Conservation (phyloP, 805 yeast genomes). For the Monosporozyma unispora region DNA sequence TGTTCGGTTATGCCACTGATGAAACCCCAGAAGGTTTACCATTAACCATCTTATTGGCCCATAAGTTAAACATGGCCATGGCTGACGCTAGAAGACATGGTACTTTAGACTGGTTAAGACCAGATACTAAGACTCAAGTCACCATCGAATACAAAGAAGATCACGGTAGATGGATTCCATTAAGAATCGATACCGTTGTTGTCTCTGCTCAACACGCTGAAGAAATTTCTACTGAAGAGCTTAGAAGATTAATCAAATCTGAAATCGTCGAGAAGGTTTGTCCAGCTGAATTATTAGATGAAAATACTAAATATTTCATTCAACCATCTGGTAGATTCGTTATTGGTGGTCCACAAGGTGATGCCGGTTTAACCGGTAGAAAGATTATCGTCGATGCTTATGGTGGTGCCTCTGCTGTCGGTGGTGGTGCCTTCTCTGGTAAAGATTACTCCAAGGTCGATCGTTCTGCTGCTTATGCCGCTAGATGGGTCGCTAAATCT, state of each 20-base stretch:
- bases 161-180: conserved; percentile 90
- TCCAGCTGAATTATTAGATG: conserved; percentile 85
- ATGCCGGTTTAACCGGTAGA: conserved; percentile 99
- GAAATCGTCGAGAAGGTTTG: conserved; percentile 88
- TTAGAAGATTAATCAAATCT: conserved; percentile 67
- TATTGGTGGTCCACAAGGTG: conserved; percentile 99
- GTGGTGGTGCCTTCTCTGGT: conserved; percentile 99
- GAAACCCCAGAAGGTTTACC: conserved; percentile 98
- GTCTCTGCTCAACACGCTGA: conserved; percentile 98
- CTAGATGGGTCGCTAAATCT: conserved; percentile 99
- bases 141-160: conserved; percentile 93
- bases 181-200: conserved; percentile 95
- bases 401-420: conserved; percentile 99
- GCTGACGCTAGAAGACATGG: conserved; percentile 98
- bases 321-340: conserved; percentile 99
- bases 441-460: conserved; percentile 99
- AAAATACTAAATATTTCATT: conserved; percentile 91
- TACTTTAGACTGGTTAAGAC: conserved; percentile 92
- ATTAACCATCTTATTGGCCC: conserved; percentile 86
- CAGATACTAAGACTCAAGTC: conserved; percentile 99
- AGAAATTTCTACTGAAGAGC: conserved; percentile 84
- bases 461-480: conserved; percentile 99
- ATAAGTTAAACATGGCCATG: conserved; percentile 91
- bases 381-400: conserved; percentile 98
- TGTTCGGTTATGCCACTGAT: conserved; percentile 99